Evolutionary conservation across 2,329 filamentous ascomycete genomes (phyloP), one percentile per base, ranked within the genome.

Genomic region (Salinomyces thailandicus): DNA sequence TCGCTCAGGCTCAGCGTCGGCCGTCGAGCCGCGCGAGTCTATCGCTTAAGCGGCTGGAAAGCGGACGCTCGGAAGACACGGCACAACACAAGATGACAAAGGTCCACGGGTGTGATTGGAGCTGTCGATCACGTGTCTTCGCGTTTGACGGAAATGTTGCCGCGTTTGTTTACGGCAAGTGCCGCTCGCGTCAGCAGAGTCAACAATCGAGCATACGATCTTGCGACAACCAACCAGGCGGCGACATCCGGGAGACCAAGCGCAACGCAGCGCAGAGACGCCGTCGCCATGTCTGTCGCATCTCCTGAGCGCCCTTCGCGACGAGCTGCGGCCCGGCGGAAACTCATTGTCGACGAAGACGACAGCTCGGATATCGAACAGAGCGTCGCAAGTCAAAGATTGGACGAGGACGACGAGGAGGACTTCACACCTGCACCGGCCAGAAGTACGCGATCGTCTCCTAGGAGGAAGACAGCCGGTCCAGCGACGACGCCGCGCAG

Each of bases 371-470:
- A 56, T 31, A 36, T 51, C 40, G 82, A 85, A 38, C 76, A 81
- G 62, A 70, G 26, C 66, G 73, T 50, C 67, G 71, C 44, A 68
- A 74, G 45, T 39, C 48, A 41, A 19, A 38, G 35, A 27, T 69
- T 73, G 41, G 66, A 75, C 20, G 72, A 69, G 18, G 69, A 80
- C 18, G 74, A 81, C 33, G 81, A 83, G 45, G 81, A 87, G 33
- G 84, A 93, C 33, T 91, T 86, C 52, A 81, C 81, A 30, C 85
- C 85, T 2, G 81, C 80, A 32, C 73, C 80, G 1, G 67, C 72
- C 37, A 72, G 71, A 41, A 68, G 65, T 31, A 73, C 68, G 19
- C 68, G 72, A 45, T 72, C 78, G 42, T 68, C 72, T 36, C 67
- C 72, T n/a, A 65, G 72, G 45, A 63, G 70, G 39, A 71, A 69